These are phyloP conservation scores for Earliella scabrosa DNA, from an alignment of 1,284 basidiomycete species.

Conservation along the genomic window DNA sequence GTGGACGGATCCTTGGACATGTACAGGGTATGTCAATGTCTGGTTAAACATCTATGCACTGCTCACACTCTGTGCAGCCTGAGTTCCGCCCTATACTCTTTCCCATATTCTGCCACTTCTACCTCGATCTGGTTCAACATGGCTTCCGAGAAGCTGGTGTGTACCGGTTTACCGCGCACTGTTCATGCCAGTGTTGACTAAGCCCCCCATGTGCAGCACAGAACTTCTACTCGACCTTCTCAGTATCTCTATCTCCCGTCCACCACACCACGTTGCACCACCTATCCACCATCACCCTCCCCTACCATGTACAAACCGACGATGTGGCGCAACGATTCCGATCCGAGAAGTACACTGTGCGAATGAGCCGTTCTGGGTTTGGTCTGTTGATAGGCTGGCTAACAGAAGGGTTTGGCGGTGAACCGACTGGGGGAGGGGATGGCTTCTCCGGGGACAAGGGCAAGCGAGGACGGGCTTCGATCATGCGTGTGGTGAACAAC, in stretches of 20 bases:
- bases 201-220: slow-evolving; percentile 51
- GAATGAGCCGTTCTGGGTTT: slow-evolving; percentile 92
- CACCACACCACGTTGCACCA: slow-evolving; percentile 81
- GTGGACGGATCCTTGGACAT: slow-evolving; percentile 89
- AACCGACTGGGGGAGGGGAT: slow-evolving; percentile 80
- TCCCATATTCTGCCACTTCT: slow-evolving; percentile 97
- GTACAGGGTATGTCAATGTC: slow-evolving; percentile 63
- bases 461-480: slow-evolving; percentile 79
- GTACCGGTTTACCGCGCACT: slow-evolving; percentile 27
- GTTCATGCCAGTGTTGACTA: background rate
- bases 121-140: slow-evolving; percentile 91
- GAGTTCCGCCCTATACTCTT: slow-evolving; percentile 93
- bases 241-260: slow-evolving; percentile 67
- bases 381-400: slow-evolving; percentile 95
- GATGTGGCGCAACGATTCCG: slow-evolving; percentile 86
- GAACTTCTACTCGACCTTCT: slow-evolving; percentile 77
- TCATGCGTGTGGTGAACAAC: slow-evolving; percentile 95
- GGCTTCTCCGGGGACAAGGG: slow-evolving; percentile 84
- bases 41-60: slow-evolving; percentile 3
- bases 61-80: slow-evolving; percentile 55
- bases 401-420: slow-evolving; percentile 89
- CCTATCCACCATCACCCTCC: slow-evolving; percentile 82
- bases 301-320: slow-evolving; percentile 86
- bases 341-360: slow-evolving; percentile 89
- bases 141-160: slow-evolving; percentile 89